Evolutionary conservation across 176 grass and related monocot species (phyloP).

Genomic region (Carex littledalei): DNA sequence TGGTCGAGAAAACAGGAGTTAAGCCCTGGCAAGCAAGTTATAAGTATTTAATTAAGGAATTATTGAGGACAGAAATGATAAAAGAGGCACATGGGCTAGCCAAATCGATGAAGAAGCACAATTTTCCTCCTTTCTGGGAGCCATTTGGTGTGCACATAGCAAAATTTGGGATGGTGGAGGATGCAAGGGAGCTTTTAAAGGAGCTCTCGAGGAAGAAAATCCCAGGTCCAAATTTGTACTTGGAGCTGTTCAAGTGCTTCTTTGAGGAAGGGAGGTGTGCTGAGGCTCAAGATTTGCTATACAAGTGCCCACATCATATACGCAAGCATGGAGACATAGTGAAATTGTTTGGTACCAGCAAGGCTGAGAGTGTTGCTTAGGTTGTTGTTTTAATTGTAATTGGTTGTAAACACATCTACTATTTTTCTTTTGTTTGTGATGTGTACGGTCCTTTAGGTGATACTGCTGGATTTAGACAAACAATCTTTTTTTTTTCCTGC

Average conservation of each 20-base stretch:
- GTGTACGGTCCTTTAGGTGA: background rate
- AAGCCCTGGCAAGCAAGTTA: conserved; percentile 59
- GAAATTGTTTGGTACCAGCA: conserved; percentile 56
- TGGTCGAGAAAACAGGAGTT: conserved; percentile 54
- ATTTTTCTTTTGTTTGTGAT: background rate
- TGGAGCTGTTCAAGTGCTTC: conserved; percentile 64
- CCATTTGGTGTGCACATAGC: conserved; percentile 68
- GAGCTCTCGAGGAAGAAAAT: conserved; percentile 35
- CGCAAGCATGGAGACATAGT: conserved; percentile 46
- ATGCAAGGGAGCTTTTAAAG: conserved; percentile 70
- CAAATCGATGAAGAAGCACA: conserved; percentile 53
- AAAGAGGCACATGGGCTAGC: conserved; percentile 59
- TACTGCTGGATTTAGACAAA: background rate
- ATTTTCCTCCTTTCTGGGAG: conserved; percentile 54
- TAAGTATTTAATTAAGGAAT: conserved; percentile 49
- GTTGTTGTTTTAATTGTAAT: background rate
- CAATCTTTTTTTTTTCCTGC: background rate
- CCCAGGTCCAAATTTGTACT: conserved; percentile 40
- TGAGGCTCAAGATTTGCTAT: conserved; percentile 78
- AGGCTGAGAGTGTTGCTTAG: conserved; percentile 35
- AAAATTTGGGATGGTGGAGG: conserved; percentile 59
- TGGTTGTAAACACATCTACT: background rate
- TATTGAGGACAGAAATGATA: conserved; percentile 58
- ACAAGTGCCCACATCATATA: conserved; percentile 73
- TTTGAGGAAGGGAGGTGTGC: conserved; percentile 65